Base-by-base conservation (phyloP, 805 yeast genomes). In the Tetrapisispora fleetii region DNA sequence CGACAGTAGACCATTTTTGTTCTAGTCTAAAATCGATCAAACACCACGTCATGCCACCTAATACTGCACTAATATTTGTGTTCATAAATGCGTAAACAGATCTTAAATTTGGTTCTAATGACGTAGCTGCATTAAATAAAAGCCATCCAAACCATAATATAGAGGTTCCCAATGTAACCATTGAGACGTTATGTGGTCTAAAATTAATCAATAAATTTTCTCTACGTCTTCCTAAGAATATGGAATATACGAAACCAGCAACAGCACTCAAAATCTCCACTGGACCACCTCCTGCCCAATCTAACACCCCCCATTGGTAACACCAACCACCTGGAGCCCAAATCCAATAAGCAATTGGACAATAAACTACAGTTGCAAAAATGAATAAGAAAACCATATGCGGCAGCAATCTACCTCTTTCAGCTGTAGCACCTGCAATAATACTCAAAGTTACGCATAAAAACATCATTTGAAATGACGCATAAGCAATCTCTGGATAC, bases 201-300 rank as follows among this genome's bases (percentile, higher is more conserved):
- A 83, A 90, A 65, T 89, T 89, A 59, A 86, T 80, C 77, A 88
- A 77, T 50, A 84, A 73, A 55, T 73, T 72, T 56, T 69, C 93
- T 73, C 73, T 82, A 73, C 97, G 76, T 58, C 85, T 78, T 10
- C 96, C 96, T 47, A 86, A 67, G 53, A 84, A 83, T 49, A 79
- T 80, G n/a, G 89, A 80, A 57, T 83, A 83, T 5, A 86, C 95
- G 58, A 91, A 81, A 1, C 96, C 97, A 35, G 88, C 85, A 22
- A 89, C 84, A 52, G 98, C 98, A 22, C 95, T 82, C 30, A 86
- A 75, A 49, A 93, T 87, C 65, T 91, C 98, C 27, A 91, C 96
- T 0, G 97, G 95, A 0, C 97, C 97, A 49, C 98, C 98, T 30
- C 99, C 99, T 22, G 99, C 99, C 66, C 86, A 91, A 65, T 91